Base-by-base conservation (phyloP, 2,329 filamentous ascomycete species). In the Penicillium sp. region DNA sequence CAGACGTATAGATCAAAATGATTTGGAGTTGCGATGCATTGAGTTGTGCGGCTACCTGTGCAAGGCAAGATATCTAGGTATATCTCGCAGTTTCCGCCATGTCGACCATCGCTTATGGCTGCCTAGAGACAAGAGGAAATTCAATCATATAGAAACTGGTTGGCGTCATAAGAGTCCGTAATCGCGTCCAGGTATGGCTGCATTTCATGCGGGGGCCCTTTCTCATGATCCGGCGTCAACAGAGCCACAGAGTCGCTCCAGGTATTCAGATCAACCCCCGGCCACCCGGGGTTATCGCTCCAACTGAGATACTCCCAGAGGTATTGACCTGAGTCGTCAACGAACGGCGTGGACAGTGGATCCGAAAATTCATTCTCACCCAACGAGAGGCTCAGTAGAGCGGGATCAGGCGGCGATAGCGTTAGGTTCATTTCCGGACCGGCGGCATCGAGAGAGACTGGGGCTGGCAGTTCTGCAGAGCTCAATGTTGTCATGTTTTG, bases 291-390 rank as follows among this genome's bases (percentile, higher is more conserved):
- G 31, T 50, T 57, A 23, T 66, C 63, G 40, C 63, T 64, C 64
- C 64, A 66, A 37, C 58, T 65, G 19, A 67, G 48, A 37, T 63
- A 66, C 36, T 66, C 64, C 61, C 62, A 64, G 8, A 66, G 56
- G 41, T 61, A 58, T 38, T 63, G 60, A 2, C 56, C 56, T 2
- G 56, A 51, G 3, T 64, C 58, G 36, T 63, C 58, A 4, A 58
- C 48, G 10, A 58, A 53, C 0, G 55, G 51, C 4, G 48, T 39
- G 6, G 53, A 37, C 3, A 62, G 41, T 1, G 56, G 47, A 27
- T 62, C 59, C 1, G 51, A 28, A 28, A 59, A 53, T 3, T 54
- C 53, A 36, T 36, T 41, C 10, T 60, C 57, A 7, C 50, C 41
- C 5, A 46, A 35, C 0, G 50, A 26, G 33, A 51, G 43, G 3